Evolutionary conservation across 495 filamentous ascomycete genomes (phyloP).

Genomic region (Jackrogersella multiformis): DNA sequence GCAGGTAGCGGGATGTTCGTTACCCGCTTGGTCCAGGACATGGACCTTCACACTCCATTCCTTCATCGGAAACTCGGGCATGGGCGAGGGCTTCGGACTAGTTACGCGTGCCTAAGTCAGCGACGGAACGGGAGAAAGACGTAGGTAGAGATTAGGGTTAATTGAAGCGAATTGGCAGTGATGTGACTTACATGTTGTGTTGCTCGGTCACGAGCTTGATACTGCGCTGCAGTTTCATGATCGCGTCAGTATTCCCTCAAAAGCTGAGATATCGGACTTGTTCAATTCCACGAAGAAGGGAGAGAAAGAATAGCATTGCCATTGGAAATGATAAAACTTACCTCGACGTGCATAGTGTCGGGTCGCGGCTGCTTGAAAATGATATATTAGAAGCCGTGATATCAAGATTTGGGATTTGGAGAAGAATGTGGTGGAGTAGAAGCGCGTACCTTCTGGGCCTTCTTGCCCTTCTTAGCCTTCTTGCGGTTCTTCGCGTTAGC

Average conservation of each 20-base stretch:
- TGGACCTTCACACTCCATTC: conserved; percentile 73
- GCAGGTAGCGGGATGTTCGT: conserved; percentile 77
- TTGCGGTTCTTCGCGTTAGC: no score
- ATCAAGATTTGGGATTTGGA: not conserved
- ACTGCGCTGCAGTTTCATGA: conserved; percentile 64
- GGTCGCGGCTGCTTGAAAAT: not conserved
- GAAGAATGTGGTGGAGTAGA: not conserved
- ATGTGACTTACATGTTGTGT: conserved; percentile 76
- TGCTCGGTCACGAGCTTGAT: conserved; percentile 95
- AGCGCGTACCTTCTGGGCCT: not conserved
- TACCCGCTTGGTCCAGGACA: conserved; percentile 67
- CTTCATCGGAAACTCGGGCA: conserved; percentile 92
- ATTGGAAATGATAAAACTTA: conserved; percentile 11
- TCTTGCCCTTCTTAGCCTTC: no score
- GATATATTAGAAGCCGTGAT: not conserved
- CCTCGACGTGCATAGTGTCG: conserved; percentile 39
- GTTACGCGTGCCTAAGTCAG: conserved; percentile 38
- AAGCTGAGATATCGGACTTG: not conserved
- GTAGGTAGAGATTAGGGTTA: conserved; percentile 15
- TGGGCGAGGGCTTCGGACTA: conserved; percentile 73
- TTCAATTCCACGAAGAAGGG: not conserved
- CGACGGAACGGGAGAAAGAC: not conserved
- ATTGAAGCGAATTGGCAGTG: not conserved
- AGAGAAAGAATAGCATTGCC: not conserved
- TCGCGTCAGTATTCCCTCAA: conserved; percentile 36